phyloP scores from a whole-genome alignment of 352 stramenopile genomes.

The Globisporangium iwayamae region DNA sequence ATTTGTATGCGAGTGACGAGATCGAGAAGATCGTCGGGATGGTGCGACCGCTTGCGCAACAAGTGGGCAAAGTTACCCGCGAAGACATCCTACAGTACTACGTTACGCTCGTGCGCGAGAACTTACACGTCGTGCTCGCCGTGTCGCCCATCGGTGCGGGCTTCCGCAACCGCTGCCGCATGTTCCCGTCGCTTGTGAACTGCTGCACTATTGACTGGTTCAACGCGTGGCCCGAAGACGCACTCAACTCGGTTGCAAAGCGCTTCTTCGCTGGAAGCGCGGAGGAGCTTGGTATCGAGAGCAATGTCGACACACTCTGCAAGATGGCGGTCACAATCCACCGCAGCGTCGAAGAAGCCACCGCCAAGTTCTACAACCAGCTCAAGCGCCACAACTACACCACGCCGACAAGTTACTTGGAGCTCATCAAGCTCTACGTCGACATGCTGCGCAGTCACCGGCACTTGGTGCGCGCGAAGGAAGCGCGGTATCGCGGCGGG shows the following conservation, averaged over 20 bases:
- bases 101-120: conserved; percentile 90
- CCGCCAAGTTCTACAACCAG: conserved; percentile 71
- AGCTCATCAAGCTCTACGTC: conserved; percentile 93
- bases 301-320: conserved; percentile 87
- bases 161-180: conserved; percentile 92
- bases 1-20: conserved; percentile 91
- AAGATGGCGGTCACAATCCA: conserved; percentile 93
- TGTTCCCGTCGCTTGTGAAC: conserved; percentile 94
- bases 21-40: conserved; percentile 87
- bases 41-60: conserved; percentile 75
- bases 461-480: conserved; percentile 77
- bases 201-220: conserved; percentile 97
- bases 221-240: conserved; percentile 93
- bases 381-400: conserved; percentile 92
- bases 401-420: conserved; percentile 94
- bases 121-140: conserved; percentile 92
- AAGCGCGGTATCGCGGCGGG: conserved; percentile 77
- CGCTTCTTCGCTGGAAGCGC: conserved; percentile 85
- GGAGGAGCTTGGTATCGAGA: conserved; percentile 85
- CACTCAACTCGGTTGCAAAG: conserved; percentile 88
- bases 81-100: conserved; percentile 87
- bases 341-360: conserved; percentile 86
- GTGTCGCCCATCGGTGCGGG: conserved; percentile 90
- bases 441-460: conserved; percentile 88
- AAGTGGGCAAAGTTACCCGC: conserved; percentile 76